Evolutionary conservation across 495 filamentous ascomycete species (phyloP).

Genomic region (Hypoxylon perforatum): DNA sequence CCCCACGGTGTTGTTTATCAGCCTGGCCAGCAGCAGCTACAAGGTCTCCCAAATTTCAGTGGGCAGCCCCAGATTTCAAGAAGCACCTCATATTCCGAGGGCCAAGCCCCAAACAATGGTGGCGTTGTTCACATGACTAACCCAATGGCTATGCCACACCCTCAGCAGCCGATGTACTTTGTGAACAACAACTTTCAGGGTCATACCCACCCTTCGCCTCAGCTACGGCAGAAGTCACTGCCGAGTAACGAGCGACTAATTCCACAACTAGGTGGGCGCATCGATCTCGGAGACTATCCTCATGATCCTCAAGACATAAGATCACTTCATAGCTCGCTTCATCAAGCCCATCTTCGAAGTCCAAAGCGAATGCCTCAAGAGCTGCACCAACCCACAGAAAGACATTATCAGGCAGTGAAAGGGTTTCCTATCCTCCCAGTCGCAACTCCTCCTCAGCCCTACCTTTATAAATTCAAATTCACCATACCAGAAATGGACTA

Average conservation of each 20-base stretch:
- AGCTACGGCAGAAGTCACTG: neutral
- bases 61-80: neutral
- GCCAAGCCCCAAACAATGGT: neutral
- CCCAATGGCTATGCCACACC: neutral
- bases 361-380: slow-evolving; percentile 57
- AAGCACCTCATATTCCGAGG: neutral
- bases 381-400: slow-evolving; percentile 37
- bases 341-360: slow-evolving; percentile 68
- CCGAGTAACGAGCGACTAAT: slow-evolving; percentile 41
- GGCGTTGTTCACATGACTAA: neutral
- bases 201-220: neutral
- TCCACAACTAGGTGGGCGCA: slow-evolving; percentile 42
- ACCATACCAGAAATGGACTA: slow-evolving; percentile 48
- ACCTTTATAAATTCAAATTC: slow-evolving; percentile 48
- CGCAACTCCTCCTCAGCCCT: slow-evolving; percentile 42
- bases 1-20: neutral
- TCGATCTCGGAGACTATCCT: slow-evolving; percentile 47
- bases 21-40: neutral
- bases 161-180: neutral
- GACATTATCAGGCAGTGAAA: slow-evolving; percentile 61
- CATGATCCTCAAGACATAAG: slow-evolving; percentile 54
- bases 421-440: slow-evolving; percentile 56
- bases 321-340: slow-evolving; percentile 61
- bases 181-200: neutral
- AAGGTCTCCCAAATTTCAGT: neutral